These are phyloP conservation scores for Talaromyces sp. DNA, from an alignment of 2,329 filamentous ascomycete species.

Conservation along the genomic window DNA sequence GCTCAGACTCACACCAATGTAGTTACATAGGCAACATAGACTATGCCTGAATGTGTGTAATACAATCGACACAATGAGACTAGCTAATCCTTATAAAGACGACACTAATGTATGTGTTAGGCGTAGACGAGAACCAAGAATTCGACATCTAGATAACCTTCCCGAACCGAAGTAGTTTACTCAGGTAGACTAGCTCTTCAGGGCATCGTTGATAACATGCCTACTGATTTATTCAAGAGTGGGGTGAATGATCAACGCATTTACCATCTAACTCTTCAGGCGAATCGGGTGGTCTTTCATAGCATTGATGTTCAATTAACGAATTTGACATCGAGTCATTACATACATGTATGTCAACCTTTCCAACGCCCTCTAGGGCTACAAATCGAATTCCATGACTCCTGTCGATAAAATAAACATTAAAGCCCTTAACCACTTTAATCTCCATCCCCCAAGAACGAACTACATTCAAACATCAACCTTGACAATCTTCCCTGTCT, in stretches of 20 bases:
- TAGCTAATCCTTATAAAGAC: too few species aligned
- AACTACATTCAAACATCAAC: constrained; percentile 28
- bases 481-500: constrained; percentile 60
- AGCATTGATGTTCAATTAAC: not conserved
- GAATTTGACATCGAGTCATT: too few species aligned
- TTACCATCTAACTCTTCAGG: not conserved
- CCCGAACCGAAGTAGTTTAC: too few species aligned
- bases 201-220: not conserved
- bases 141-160: too few species aligned
- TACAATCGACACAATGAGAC: too few species aligned
- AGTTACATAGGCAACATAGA: not conserved
- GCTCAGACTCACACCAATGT: not conserved
- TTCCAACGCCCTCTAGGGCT: not conserved
- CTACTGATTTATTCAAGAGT: not conserved
- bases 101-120: too few species aligned
- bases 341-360: too few species aligned
- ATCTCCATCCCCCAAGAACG: constrained; percentile 20
- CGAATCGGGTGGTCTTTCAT: not conserved
- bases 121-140: too few species aligned
- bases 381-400: not conserved
- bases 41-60: too few species aligned
- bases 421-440: not conserved
- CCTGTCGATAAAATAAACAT: not conserved
- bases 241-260: not conserved
- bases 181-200: too few species aligned